Evolutionary conservation across 805 yeast species (phyloP), one percentile per base, ranked within the genome.

Genomic region (Saturnispora dispora): DNA sequence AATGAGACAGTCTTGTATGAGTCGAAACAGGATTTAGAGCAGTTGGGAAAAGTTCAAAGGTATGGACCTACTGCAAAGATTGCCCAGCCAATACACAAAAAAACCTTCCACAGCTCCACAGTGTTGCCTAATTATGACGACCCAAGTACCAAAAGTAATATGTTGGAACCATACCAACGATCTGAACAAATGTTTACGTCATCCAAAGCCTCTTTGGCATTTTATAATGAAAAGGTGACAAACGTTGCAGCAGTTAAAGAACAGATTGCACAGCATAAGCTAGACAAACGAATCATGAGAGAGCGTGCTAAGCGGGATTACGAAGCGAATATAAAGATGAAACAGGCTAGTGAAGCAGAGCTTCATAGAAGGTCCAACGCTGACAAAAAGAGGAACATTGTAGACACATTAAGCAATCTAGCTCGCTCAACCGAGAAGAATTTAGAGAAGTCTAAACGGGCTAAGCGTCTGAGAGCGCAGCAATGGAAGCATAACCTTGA

Each of bases 141-240:
- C 11, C 52, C 54, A 7, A 11, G 7, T 6, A 53, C 54, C 3
- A 45, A 42, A 18, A 18, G 25, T 4, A 55, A 51, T 39, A 10
- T 52, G 23, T 23, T 47, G 45, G 50, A 57, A 22, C 43, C 46
- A 18, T 57, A 50, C 8, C 59, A 60, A 23, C 39, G 46, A 5
- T 23, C 15, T 15, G 47, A 48, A 25, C 41, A 32, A 11, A 63
- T 65, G 37, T 79, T 78, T 54, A 67, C 72, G 3, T 69, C 66
- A 47, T 62, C 64, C 1, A 63, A 67, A 23, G 73, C 78, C 4
- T 75, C 77, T 27, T 66, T 66, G 46, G 81, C 81, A 3, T 79
- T 78, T 56, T 78, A 73, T 57, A 73, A 76, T 57, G 76, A 75
- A 15, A 67, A 70, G 32, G 79, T 70, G 55, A 71, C 70, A 10